Conservation (phyloP, 2,329 filamentous ascomycete genomes). For the Verticillium nonalfalfae region DNA sequence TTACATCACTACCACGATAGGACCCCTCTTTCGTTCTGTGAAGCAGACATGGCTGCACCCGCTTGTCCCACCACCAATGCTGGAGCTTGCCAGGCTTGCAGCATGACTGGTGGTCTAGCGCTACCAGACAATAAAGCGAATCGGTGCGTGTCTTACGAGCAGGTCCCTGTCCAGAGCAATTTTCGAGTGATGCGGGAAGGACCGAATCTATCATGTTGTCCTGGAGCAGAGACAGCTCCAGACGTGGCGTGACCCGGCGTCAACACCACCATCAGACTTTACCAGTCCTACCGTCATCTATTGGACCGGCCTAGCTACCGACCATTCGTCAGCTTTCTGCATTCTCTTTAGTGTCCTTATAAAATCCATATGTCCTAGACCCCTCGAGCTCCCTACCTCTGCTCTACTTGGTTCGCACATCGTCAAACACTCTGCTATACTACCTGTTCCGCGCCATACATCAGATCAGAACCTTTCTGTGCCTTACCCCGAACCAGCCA, state of each 20-base stretch:
- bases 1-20: background rate
- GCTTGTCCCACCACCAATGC: background rate
- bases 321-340: background rate
- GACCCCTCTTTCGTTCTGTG: background rate
- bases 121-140: background rate
- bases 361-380: background rate
- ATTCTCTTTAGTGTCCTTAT: background rate
- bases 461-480: background rate
- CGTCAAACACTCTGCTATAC: too few relatives aligned
- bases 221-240: background rate
- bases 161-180: background rate
- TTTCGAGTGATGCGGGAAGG: background rate
- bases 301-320: background rate
- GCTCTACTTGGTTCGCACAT: background rate
- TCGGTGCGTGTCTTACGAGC: background rate
- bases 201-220: background rate
- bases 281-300: background rate
- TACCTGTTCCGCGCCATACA: background rate
- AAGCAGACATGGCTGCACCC: background rate
- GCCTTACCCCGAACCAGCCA: slow-evolving; percentile 1
- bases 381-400: background rate
- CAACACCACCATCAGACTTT: background rate
- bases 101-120: background rate
- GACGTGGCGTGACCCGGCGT: background rate
- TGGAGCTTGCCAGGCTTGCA: background rate